phyloP scores from a whole-genome alignment of 176 grass and related monocot genomes.

The Phoenix dactylifera region DNA sequence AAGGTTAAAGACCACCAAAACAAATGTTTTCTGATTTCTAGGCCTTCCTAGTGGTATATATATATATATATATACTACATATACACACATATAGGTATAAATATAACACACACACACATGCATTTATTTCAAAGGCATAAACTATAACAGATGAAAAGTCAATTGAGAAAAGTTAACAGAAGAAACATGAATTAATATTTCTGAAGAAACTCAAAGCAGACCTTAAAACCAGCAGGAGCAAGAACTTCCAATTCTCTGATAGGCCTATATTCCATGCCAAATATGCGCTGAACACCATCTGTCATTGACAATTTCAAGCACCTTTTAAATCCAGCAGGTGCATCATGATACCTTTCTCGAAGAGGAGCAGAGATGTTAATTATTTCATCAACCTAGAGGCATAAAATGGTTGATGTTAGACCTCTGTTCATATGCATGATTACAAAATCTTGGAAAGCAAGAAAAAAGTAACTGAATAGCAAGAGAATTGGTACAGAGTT shows the following conservation, averaged over 20 bases:
- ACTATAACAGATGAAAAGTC: neutral
- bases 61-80: no score
- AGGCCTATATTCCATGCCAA: conserved; percentile 85
- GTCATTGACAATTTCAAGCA: conserved; percentile 91
- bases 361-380: conserved; percentile 68
- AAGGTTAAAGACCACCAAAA: no score
- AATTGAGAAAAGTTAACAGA: conserved; percentile 7
- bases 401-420: no score
- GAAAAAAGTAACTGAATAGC: no score
- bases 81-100: no score
- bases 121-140: no score
- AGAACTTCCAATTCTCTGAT: conserved; percentile 81
- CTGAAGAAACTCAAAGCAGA: conserved; percentile 20
- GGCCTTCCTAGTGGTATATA: no score
- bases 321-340: conserved; percentile 50
- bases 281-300: conserved; percentile 59
- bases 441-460: no score
- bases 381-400: conserved; percentile 80
- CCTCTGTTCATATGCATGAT: no score
- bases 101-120: no score
- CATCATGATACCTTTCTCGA: conserved; percentile 69
- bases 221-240: conserved; percentile 87
- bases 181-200: neutral
- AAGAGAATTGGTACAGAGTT: no score
- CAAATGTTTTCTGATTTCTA: no score